Percentiles rank a stretch among this genome's conserved stretches.
Evolutionary conservation across 768 basidiomycete genomes (phyloP).

Genomic region (Lanmaoa pseudosensibilis): DNA sequence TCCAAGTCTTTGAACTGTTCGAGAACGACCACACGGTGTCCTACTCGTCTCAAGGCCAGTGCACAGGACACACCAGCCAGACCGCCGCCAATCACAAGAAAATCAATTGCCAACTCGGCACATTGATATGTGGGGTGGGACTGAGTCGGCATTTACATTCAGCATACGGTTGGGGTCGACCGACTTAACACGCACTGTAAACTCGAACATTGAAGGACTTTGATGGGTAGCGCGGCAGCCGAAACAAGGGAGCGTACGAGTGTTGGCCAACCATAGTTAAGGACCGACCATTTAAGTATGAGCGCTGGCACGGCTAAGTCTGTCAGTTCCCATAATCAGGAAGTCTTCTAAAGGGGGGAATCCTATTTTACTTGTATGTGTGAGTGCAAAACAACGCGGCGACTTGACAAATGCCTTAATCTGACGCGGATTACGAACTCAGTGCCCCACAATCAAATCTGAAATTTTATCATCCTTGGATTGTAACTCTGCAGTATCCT

Average conservation of each 20-base stretch:
- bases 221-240: not conserved
- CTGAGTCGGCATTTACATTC: conserved; percentile 12
- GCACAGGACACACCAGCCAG: conserved; percentile 59
- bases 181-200: conserved; percentile 8
- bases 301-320: conserved; percentile 16
- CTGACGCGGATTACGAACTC: conserved; percentile 10
- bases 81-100: conserved; percentile 51
- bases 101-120: conserved; percentile 32
- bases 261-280: not conserved
- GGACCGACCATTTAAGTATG: conserved; percentile 12
- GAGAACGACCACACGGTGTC: conserved; percentile 60
- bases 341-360: conserved; percentile 9
- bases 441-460: conserved; percentile 1
- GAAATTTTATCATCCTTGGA: not conserved
- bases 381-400: conserved; percentile 12
- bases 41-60: conserved; percentile 52
- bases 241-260: not conserved
- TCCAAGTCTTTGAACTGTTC: conserved; percentile 48
- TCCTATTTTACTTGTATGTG: conserved; percentile 6
- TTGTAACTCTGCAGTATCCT: not conserved
- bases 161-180: not conserved
- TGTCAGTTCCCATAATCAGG: conserved; percentile 20
- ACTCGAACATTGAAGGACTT: conserved; percentile 12
- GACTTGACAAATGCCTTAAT: not conserved
- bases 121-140: conserved; percentile 11